Evolutionary conservation across 345 rosid species (phyloP), one percentile per base, ranked within the genome.

Genomic region (Bruguiera gymnorhiza): DNA sequence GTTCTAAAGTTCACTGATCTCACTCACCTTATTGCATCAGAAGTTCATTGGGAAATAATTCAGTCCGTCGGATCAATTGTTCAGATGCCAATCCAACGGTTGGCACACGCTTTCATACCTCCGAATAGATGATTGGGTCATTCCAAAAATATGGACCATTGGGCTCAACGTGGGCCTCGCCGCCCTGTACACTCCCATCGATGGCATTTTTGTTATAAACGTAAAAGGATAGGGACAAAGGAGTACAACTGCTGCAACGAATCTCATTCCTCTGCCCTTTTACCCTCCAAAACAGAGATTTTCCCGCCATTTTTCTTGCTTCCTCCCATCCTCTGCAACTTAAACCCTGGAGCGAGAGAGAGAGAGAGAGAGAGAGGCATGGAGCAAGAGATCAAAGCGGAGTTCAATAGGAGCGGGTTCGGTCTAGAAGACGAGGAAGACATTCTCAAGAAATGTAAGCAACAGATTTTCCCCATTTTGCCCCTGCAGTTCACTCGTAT

Each of bases 331-430:
- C 63, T 59, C 73, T 68, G 67, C 51, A 67, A 54, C 56, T 71
- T 19, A 60, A 86, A 76, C 86, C 84, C 79, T 74, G 81, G 78
- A 58, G 54, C 5, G 70, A 67, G 72, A 53, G 73, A 48, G 75
- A 63, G 70, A 65, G 61, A 16, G 20, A 61, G 67, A 7, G 30
- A 21, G 30, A 4, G 6, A 63, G 81, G 75, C 68, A 88, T 93
- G 87, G 91, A 90, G 69, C 89, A 85, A 8, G 91, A 87, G 64
- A 85, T 95, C 71, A 87, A 78, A 79, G 86, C 57, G 15, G 93
- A 90, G 71, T 90, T 95, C 81, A 74, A 65, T 58, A 87, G 71
- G 59, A 85, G 73, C 52, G 89, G 94, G 0, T 95, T 95, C 78
- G 26, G 48, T 27, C 72, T 90, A 37, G 85, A 77, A 10, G 86